Evolutionary conservation across 768 basidiomycete species (phyloP).

Genomic region (Phallus indusiatus): DNA sequence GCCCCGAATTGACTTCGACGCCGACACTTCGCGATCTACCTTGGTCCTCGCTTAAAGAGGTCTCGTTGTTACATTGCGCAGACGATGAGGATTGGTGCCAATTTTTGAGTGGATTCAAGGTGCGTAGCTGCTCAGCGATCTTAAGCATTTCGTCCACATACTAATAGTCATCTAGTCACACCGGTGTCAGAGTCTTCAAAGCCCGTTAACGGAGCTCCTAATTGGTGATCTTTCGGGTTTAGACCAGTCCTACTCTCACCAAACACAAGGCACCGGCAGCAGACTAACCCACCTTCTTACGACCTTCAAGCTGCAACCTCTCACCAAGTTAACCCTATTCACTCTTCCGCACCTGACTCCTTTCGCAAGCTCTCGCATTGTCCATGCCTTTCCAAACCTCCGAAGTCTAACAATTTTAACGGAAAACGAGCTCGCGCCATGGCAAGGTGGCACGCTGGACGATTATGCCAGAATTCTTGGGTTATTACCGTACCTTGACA

Average conservation of each 20-base stretch:
- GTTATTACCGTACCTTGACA: background rate
- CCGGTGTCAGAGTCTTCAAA: background rate
- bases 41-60: slow-evolving; percentile 5
- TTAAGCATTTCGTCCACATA: background rate
- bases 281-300: slow-evolving; percentile 1
- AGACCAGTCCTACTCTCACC: background rate
- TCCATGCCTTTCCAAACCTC: background rate
- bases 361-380: background rate
- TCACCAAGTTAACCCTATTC: slow-evolving; percentile 1
- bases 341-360: background rate
- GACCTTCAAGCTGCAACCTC: background rate
- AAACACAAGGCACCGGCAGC: background rate
- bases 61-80: slow-evolving; percentile 1
- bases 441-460: slow-evolving; percentile 2
- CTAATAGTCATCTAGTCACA: background rate
- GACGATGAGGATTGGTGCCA: slow-evolving; percentile 3
- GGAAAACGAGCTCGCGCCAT: slow-evolving; percentile 7
- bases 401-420: background rate
- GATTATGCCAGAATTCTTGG: background rate
- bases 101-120: slow-evolving; percentile 5
- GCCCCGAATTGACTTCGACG: background rate
- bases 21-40: slow-evolving; percentile 5
- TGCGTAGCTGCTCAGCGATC: background rate
- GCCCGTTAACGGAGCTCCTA: slow-evolving; percentile 2
- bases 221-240: slow-evolving; percentile 4